Evolutionary conservation across 495 filamentous ascomycete species (phyloP), one percentile per base, ranked within the genome.

Genomic region (Penicillium robsamsonii): DNA sequence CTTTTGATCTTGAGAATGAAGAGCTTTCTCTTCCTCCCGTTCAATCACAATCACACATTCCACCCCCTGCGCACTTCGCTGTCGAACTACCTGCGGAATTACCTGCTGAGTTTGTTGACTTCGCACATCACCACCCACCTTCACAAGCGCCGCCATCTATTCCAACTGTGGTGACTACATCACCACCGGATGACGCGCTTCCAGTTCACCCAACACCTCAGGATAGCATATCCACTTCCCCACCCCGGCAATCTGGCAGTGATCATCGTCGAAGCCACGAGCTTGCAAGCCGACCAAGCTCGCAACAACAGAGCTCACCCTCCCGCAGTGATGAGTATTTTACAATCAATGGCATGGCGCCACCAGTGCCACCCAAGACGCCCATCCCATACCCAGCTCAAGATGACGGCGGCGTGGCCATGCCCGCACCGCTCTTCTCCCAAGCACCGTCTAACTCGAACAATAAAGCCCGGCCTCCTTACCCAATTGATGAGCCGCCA

Each of bases 351-450:
- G 77, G 76, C 40, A 76, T 79, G 57, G 86, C 91, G 0, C 92
- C 92, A 33, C 92, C 92, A 0, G 64, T 93, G 22, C 91, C 91
- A 10, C 90, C 91, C 11, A 94, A 94, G 70, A 96, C 89, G 0
- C 91, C 91, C 1, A 82, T 94, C 12, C 83, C 79, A 1, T 86
- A 78, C 47, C 75, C 75, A 3, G 66, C 71, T 35, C 54, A 71
- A 44, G 56, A 68, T 38, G 64, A 61, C 40, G 61, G 66, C 5
- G 67, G 66, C 50, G 68, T 75, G 20, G 59, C 67, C 10, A 74
- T 71, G 72, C 70, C 67, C 12, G 69, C 67, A 43, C 71, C 69
- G 29, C 50, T 63, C 33, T 66, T 66, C 42, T 61, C 65, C 6
- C 56, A 57, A 29, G 53, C 60, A 29, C 55, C 55, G 43, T 55